Conservation (phyloP, 164 flowering plant species). For the Cinnamomum micranthum region DNA sequence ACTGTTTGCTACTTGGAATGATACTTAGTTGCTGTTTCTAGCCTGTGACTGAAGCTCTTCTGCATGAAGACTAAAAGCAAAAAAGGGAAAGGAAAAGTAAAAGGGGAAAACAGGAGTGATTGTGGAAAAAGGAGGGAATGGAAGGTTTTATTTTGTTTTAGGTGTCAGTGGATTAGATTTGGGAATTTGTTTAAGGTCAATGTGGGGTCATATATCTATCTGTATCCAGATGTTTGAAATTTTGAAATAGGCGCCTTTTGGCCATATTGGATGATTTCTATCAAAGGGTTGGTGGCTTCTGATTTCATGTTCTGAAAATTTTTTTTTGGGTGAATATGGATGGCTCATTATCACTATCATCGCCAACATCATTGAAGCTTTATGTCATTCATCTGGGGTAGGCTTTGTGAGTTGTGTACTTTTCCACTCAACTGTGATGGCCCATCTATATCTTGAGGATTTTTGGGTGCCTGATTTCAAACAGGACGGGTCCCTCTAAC, state of each 20-base stretch:
- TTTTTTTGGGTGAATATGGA: background rate
- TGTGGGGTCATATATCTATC: constrained; percentile 3
- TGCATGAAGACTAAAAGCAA: constrained; percentile 25
- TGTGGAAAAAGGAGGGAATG: background rate
- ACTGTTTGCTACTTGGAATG: constrained; percentile 78
- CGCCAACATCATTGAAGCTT: no score
- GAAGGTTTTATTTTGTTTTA: background rate
- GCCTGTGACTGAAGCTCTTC: background rate
- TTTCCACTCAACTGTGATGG: no score
- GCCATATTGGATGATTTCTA: constrained; percentile 22
- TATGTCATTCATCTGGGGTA: no score
- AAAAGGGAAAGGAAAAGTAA: constrained; percentile 5
- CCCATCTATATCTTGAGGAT: no score
- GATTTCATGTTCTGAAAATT: background rate
- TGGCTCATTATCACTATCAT: background rate
- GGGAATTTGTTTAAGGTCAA: background rate
- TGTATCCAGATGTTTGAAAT: constrained; percentile 26
- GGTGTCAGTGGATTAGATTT: background rate
- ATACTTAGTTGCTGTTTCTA: constrained; percentile 26
- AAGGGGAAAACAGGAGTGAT: background rate
- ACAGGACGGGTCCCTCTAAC: no score
- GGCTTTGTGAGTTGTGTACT: no score
- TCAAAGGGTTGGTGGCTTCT: constrained; percentile 17
- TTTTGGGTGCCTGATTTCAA: no score
- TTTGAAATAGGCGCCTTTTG: constrained; percentile 18